phyloP scores from a whole-genome alignment of 1,139 yeast genomes.

The Zygoascus hellenicus region DNA sequence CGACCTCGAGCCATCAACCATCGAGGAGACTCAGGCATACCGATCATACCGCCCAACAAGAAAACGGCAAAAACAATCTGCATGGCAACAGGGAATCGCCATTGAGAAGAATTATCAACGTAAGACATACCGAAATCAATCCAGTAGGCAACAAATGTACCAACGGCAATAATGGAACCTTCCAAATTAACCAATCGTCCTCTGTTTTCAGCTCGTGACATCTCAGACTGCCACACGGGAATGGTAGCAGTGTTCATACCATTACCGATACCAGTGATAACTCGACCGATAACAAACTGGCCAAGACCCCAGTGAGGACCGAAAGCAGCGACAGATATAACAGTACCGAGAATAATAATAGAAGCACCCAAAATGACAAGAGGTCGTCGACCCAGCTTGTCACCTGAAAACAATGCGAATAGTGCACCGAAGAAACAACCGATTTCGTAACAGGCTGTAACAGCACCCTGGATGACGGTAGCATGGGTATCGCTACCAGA shows the following conservation, averaged over 20 bases:
- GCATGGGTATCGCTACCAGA: slow-evolving; percentile 23
- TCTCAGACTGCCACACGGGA: slow-evolving; percentile 81
- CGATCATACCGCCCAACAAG: slow-evolving; percentile 20
- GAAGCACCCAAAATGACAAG: slow-evolving; percentile 45
- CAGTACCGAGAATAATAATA: slow-evolving; percentile 54
- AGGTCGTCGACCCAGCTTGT: slow-evolving; percentile 32
- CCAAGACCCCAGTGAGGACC: slow-evolving; percentile 57
- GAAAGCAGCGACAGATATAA: slow-evolving; percentile 59
- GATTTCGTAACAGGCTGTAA: slow-evolving; percentile 67
- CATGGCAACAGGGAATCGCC: slow-evolving; percentile 40
- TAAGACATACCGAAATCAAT: slow-evolving; percentile 48
- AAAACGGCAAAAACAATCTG: slow-evolving; percentile 31
- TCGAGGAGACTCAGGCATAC: slow-evolving; percentile 47
- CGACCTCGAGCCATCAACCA: slow-evolving; percentile 42
- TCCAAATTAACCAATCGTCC: slow-evolving; percentile 68
- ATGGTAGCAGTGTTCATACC: slow-evolving; percentile 77
- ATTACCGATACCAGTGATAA: slow-evolving; percentile 70
- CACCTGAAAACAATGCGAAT: slow-evolving; percentile 48
- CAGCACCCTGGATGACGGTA: slow-evolving; percentile 51
- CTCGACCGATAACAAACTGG: slow-evolving; percentile 71
- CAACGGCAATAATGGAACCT: slow-evolving; percentile 68
- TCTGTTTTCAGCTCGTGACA: slow-evolving; percentile 66
- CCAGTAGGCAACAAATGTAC: slow-evolving; percentile 74
- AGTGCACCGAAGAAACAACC: slow-evolving; percentile 75
- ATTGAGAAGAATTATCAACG: slow-evolving; percentile 46